These are phyloP conservation scores for Penicillium parvum DNA, from an alignment of 495 filamentous ascomycete genomes.

Conservation along the genomic window DNA sequence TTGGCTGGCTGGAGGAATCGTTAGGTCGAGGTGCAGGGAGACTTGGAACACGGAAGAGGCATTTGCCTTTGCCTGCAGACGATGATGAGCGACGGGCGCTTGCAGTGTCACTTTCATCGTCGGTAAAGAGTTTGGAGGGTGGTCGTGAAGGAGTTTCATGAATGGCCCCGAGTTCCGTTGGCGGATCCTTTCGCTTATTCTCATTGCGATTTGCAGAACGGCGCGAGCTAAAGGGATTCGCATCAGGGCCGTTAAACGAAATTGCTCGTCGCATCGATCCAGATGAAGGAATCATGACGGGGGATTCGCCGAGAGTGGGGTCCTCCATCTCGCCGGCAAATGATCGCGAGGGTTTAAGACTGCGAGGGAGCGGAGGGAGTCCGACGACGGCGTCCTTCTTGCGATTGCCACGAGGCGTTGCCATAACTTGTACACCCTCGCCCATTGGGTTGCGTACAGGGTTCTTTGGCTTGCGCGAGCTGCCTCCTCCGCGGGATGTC, in stretches of 20 bases:
- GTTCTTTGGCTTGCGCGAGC: constrained; percentile 57
- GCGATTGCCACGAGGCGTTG: constrained; percentile 61
- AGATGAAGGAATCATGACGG: constrained; percentile 25
- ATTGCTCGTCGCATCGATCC: constrained; percentile 21
- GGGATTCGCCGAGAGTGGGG: constrained; percentile 21
- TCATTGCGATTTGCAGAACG: background rate
- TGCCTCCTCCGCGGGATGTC: constrained; percentile 29
- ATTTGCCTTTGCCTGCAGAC: constrained; percentile 14
- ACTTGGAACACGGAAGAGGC: constrained; percentile 36
- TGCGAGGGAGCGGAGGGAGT: constrained; percentile 30
- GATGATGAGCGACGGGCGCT: constrained; percentile 11
- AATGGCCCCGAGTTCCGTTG: constrained; percentile 23
- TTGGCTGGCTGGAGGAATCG: constrained; percentile 5
- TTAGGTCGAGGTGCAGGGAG: constrained; percentile 34
- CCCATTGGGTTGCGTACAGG: constrained; percentile 56
- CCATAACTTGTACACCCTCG: constrained; percentile 65
- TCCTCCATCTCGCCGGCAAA: constrained; percentile 23
- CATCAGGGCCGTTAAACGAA: constrained; percentile 27
- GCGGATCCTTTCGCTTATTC: constrained; percentile 6
- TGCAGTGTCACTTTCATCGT: constrained; percentile 11
- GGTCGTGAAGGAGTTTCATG: constrained; percentile 54
- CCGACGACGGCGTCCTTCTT: constrained; percentile 35
- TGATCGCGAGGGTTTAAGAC: constrained; percentile 23
- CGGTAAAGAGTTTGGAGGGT: constrained; percentile 31
- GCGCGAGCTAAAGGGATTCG: constrained; percentile 18